Conservation (phyloP, 2,329 filamentous ascomycete genomes). For the Sclerotinia trifoliorum region DNA sequence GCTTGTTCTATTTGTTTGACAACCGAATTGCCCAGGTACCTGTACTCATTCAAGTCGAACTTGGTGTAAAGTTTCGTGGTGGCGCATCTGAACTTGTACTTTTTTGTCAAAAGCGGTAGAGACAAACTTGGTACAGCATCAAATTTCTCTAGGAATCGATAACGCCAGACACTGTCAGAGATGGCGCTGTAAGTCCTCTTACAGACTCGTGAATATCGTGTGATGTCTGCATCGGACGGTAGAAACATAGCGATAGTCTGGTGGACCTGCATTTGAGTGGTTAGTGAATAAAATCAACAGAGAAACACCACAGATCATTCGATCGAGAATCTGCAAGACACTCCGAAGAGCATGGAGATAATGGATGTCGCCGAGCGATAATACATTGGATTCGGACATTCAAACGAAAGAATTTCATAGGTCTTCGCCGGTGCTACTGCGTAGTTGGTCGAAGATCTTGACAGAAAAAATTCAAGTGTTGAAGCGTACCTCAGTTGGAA, state of each 20-base stretch:
- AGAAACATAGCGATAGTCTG: constrained; percentile 36
- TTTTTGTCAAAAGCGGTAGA: constrained; percentile 36
- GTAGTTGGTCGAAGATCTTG: neutral
- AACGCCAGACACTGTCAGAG: constrained; percentile 48
- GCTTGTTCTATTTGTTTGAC: neutral
- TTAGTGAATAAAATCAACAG: constrained; percentile 9
- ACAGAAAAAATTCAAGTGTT: neutral
- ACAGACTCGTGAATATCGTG: constrained; percentile 44
- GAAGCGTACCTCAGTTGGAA: constrained; percentile 10
- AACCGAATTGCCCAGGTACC: neutral
- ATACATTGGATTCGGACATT: neutral
- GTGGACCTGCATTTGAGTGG: constrained; percentile 32
- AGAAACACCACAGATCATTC: neutral
- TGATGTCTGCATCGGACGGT: constrained; percentile 45
- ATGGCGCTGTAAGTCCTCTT: constrained; percentile 42
- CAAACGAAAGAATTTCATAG: neutral
- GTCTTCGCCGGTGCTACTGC: too few relatives aligned
- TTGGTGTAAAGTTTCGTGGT: constrained; percentile 34
- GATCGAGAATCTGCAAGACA: neutral
- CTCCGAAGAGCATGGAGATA: neutral
- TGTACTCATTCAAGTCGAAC: constrained; percentile 25
- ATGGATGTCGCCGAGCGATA: neutral
- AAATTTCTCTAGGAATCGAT: constrained; percentile 45
- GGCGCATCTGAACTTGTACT: constrained; percentile 42
- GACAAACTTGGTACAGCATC: constrained; percentile 39